These are phyloP conservation scores for Pseudogymnoascus sp. DNA, from an alignment of 2,329 filamentous ascomycete genomes.

Conservation along the genomic window DNA sequence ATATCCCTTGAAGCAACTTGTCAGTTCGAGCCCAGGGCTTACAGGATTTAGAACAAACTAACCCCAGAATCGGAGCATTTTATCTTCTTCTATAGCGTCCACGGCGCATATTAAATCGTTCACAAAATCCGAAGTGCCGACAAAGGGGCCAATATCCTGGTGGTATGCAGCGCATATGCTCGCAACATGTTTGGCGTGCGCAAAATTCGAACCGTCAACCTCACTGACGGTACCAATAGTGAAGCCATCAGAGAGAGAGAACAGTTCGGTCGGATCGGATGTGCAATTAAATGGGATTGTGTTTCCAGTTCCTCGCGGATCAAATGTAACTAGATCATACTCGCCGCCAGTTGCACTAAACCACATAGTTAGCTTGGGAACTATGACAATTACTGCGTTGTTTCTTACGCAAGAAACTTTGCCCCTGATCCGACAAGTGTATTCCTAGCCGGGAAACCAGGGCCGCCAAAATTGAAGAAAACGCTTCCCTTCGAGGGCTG, in stretches of 20 bases:
- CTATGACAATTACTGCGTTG: neutral
- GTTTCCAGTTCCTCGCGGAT: slow-evolving; percentile 14
- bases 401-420: neutral
- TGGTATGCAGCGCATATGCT: neutral
- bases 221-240: neutral
- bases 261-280: neutral
- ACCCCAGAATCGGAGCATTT: neutral
- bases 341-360: slow-evolving; percentile 14
- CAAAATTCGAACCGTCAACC: neutral
- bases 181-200: neutral
- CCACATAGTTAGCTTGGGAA: neutral
- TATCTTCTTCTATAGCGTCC: neutral
- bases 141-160: neutral
- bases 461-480: neutral
- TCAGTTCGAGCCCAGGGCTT: neutral
- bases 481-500: neutral
- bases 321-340: slow-evolving; percentile 17
- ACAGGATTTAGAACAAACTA: neutral
- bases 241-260: neutral
- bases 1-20: neutral
- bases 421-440: neutral
- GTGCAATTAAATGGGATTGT: slow-evolving; percentile 10
- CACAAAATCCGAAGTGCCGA: neutral
- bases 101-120: neutral
- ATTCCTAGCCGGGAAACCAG: neutral